Conservation (phyloP, 2,329 filamentous ascomycete genomes). For the Blastomyces silverae region DNA sequence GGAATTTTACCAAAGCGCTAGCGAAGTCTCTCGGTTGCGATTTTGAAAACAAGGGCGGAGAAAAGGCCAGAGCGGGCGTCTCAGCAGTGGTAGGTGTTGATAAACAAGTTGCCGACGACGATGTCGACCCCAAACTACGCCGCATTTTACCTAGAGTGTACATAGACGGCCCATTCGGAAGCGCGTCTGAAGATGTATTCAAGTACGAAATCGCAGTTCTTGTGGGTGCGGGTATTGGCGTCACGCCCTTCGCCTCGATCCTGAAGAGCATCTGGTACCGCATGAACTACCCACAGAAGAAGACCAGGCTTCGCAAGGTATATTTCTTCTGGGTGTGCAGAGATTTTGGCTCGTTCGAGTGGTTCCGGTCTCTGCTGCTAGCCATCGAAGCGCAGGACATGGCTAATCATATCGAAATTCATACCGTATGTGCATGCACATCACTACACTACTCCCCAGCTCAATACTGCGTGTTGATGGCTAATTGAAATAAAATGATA, state of each 20-base stretch:
- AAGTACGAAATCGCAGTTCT: conserved; percentile 48
- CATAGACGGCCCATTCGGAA: conserved; percentile 78
- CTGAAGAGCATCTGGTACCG: conserved; percentile 87
- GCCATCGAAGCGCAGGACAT: conserved; percentile 83
- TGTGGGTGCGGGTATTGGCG: conserved; percentile 47
- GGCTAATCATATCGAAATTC: conserved; percentile 78
- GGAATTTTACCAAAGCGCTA: conserved; percentile 68
- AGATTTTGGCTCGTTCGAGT: conserved; percentile 82
- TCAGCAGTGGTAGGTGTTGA: conserved; percentile 65
- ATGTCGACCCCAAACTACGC: conserved; percentile 63
- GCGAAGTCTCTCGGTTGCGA: conserved; percentile 69
- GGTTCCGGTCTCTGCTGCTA: conserved; percentile 76
- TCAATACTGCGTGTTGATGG: neutral
- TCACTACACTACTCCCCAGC: neutral
- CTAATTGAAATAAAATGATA: conserved; percentile 4
- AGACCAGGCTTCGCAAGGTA: conserved; percentile 72
- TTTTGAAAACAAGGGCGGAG: conserved; percentile 49
- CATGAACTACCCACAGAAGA: conserved; percentile 73
- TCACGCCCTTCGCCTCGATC: conserved; percentile 49
- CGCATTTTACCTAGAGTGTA: conserved; percentile 72
- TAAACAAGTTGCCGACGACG: conserved; percentile 44
- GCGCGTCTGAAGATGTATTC: conserved; percentile 79
- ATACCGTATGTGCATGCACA: conserved; percentile 37
- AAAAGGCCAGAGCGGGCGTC: conserved; percentile 29
- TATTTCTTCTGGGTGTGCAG: conserved; percentile 93